A percentile compares a stretch with the other conserved stretches of the same genome.
Conservation (phyloP, 257 asterid species). For the Solanum virginianum region DNA sequence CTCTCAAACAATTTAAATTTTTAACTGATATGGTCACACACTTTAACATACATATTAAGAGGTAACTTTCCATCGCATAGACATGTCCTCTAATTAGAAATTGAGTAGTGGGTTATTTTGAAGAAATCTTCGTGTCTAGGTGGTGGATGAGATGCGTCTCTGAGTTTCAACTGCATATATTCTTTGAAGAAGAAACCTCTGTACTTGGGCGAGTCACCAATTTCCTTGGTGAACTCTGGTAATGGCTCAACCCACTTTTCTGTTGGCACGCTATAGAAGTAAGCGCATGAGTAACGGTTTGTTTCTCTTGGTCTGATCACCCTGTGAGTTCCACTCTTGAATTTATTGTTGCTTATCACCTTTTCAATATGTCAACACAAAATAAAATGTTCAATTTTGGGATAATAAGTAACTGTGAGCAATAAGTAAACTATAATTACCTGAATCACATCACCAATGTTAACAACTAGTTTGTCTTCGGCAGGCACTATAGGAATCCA, state of each 20-base stretch:
- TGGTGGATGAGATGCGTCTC: constrained; percentile 40
- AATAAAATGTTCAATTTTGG: neutral
- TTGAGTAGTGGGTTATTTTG: neutral
- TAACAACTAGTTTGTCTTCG: constrained; percentile 27
- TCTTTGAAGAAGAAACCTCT: constrained; percentile 25
- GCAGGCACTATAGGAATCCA: constrained; percentile 31
- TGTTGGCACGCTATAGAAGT: constrained; percentile 27
- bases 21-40: neutral
- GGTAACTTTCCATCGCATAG: too few species aligned
- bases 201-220: constrained; percentile 28
- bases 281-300: constrained; percentile 22
- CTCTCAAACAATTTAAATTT: too few species aligned
- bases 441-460: constrained; percentile 32
- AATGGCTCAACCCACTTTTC: constrained; percentile 47
- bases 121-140: neutral
- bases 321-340: constrained; percentile 44
- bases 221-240: constrained; percentile 19
- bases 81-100: neutral
- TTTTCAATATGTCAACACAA: neutral
- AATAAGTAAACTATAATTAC: neutral
- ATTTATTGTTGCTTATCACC: constrained; percentile 31
- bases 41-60: neutral
- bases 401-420: neutral
- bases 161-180: constrained; percentile 19
- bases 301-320: constrained; percentile 18